Conservation (phyloP, 2,329 filamentous ascomycete genomes). For the Emericellopsis cladophorae region DNA sequence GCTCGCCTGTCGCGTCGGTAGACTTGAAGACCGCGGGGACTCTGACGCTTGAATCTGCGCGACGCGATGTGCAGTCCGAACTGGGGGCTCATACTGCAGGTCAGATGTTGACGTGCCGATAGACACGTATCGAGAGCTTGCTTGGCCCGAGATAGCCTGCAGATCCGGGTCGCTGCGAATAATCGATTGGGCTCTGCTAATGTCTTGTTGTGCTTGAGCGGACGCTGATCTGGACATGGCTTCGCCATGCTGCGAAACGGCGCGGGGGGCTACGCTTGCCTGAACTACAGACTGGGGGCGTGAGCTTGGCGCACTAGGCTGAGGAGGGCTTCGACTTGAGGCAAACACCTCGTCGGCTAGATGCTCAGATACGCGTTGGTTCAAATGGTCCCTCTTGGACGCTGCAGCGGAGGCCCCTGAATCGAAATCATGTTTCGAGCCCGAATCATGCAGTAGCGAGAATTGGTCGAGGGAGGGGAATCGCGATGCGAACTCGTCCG, state of each 20-base stretch:
- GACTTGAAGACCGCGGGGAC: slow-evolving; percentile 13
- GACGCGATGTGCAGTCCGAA: slow-evolving; percentile 1
- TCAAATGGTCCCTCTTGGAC: slow-evolving; percentile 31
- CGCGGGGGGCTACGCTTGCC: background rate
- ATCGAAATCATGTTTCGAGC: slow-evolving; percentile 75
- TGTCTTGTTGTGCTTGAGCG: slow-evolving; percentile 29
- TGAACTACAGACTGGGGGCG: slow-evolving; percentile 19
- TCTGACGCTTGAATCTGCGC: slow-evolving; percentile 9
- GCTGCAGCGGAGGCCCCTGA: slow-evolving; percentile 32
- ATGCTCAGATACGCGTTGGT: slow-evolving; percentile 58
- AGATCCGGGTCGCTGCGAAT: slow-evolving; percentile 51
- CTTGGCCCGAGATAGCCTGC: slow-evolving; percentile 39
- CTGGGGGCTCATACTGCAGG: slow-evolving; percentile 30
- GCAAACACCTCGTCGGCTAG: slow-evolving; percentile 79
- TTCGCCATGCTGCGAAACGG: background rate
- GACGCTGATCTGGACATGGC: slow-evolving; percentile 23
- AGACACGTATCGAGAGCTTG: slow-evolving; percentile 30
- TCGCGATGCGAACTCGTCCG: slow-evolving; percentile 70
- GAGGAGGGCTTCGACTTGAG: slow-evolving; percentile 17
- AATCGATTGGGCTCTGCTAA: slow-evolving; percentile 51
- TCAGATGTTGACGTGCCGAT: slow-evolving; percentile 71
- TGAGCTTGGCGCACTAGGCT: slow-evolving; percentile 4
- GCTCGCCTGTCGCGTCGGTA: slow-evolving; percentile 8
- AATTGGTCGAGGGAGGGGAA: slow-evolving; percentile 94
- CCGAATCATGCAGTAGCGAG: slow-evolving; percentile 73